Evolutionary conservation across 2,329 filamentous ascomycete species (phyloP), one percentile per base, ranked within the genome.

Genomic region (Aspergillaceae sp.): DNA sequence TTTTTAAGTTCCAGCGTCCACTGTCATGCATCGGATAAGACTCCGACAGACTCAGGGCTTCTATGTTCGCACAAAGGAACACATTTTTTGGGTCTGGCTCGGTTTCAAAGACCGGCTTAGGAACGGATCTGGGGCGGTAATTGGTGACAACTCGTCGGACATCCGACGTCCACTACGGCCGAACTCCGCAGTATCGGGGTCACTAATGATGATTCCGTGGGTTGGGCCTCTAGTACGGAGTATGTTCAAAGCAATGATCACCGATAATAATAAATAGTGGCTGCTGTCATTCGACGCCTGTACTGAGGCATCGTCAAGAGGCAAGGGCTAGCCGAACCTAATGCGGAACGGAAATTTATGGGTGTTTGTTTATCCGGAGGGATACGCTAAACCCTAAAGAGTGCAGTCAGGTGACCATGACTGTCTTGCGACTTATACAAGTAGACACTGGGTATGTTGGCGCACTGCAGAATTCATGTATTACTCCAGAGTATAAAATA

Each of bases 161-260:
- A 29, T 41, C 40, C 40, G 40, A 41, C 10, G 28, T 4, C 19
- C 9, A 29, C 10, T n/a, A 29, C 28, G 40, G 28, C 27, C 27
- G 40, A 32, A 41, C 30, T 41, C 40, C 48, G 52, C 29, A 38
- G 27, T 41, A 10, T 10, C n/a, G 29, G 6, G 8, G 9, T 38
- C 36, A 5, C 7, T 38, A 28, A 28, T 10, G 7, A 8, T 26
- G 3, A 38, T 38, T 1, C 36, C 19, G 27, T 28, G 6, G 36
- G 19, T 19, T 19, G 19, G 19, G 19, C 19, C 19, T 19, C 19
- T 19, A 19, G 19, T 19, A 19, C 19, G 2, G 19, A 19, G 19
- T 2, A 19, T 19, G 19, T 19, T 19, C 19, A 19, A 19, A n/a
- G 4, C 7, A 35, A 35, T 35, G 34, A 34, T 8, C 33, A 34